Conservation (phyloP, 495 filamentous ascomycete genomes). For the Aspergillus hancockii region DNA sequence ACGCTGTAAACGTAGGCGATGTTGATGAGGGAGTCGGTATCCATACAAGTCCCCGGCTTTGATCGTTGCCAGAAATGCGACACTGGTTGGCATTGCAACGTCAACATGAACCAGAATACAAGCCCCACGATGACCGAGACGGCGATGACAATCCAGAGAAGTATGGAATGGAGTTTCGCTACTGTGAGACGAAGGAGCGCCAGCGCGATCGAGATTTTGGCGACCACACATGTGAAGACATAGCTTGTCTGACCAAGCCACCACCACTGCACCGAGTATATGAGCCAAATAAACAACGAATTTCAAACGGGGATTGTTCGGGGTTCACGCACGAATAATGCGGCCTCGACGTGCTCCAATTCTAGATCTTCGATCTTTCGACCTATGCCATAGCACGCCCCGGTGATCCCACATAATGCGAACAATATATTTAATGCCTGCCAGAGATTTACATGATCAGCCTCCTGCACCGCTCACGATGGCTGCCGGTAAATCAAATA, state of each 20-base stretch:
- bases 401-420: slow-evolving; percentile 41
- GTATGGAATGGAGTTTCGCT: slow-evolving; percentile 22
- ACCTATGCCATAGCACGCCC: slow-evolving; percentile 39
- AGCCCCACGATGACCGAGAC: slow-evolving; percentile 30
- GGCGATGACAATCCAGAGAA: slow-evolving; percentile 35
- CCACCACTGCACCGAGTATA: slow-evolving; percentile 36
- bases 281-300: not conserved
- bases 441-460: not conserved
- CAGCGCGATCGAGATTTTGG: slow-evolving; percentile 42
- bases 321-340: slow-evolving; percentile 42
- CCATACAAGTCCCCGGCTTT: slow-evolving; percentile 34
- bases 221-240: slow-evolving; percentile 34
- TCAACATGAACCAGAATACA: slow-evolving; percentile 42
- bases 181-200: slow-evolving; percentile 45
- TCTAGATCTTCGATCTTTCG: slow-evolving; percentile 23
- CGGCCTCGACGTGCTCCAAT: slow-evolving; percentile 30
- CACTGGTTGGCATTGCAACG: slow-evolving; percentile 45
- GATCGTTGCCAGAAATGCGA: slow-evolving; percentile 40
- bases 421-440: slow-evolving; percentile 38
- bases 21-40: slow-evolving; percentile 27
- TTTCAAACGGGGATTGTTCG: not conserved
- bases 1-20: slow-evolving; percentile 47
- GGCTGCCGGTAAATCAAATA: not conserved
- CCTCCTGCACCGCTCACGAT: not conserved
- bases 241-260: slow-evolving; percentile 42